These are phyloP conservation scores for Saccharomycopsis selenospora DNA, from an alignment of 805 yeast species.

Conservation along the genomic window DNA sequence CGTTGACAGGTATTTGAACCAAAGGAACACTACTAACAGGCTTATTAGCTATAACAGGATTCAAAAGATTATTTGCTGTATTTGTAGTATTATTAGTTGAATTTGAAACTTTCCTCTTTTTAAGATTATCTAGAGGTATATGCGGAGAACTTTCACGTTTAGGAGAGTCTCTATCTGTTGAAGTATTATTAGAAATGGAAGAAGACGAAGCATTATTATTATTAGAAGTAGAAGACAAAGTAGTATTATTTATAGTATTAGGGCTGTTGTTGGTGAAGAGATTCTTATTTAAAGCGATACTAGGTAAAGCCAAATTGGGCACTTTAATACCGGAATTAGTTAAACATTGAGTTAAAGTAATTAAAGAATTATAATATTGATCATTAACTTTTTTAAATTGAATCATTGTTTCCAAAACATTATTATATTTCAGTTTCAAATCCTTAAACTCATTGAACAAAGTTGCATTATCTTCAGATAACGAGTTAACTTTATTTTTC, in stretches of 20 bases:
- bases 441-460: conserved; percentile 32
- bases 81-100: too few relatives aligned
- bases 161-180: neutral
- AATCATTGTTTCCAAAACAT: conserved; percentile 54
- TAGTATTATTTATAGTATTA: too few relatives aligned
- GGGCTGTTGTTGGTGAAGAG: neutral
- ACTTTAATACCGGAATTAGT: conserved; percentile 55
- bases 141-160: neutral
- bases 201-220: too few relatives aligned
- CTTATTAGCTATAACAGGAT: too few relatives aligned
- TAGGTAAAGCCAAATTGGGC: conserved; percentile 56
- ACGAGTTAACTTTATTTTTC: conserved; percentile 30
- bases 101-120: too few relatives aligned
- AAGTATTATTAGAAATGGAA: too few relatives aligned
- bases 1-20: too few relatives aligned
- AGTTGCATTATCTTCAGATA: conserved; percentile 30
- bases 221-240: too few relatives aligned
- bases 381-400: conserved; percentile 52
- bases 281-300: neutral
- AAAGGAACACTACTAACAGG: too few relatives aligned
- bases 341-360: conserved; percentile 42
- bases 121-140: neutral
- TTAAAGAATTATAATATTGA: conserved; percentile 46
- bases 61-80: too few relatives aligned
- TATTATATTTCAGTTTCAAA: conserved; percentile 52